phyloP scores from a whole-genome alignment of 495 filamentous ascomycete genomes.

The Podospora appendiculata region DNA sequence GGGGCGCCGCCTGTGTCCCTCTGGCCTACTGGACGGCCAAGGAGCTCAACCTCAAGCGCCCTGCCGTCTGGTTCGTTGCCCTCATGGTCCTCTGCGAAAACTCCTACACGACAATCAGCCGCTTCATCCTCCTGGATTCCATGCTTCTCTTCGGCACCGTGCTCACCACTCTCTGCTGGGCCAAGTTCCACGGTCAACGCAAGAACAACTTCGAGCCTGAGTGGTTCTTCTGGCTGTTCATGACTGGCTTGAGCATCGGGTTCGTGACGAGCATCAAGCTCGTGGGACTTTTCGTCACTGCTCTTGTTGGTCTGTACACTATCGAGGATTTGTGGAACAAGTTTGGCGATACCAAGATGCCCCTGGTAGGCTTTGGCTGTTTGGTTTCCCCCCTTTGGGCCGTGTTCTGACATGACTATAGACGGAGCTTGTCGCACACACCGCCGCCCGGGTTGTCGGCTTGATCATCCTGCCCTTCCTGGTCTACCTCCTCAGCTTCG shows the following conservation, averaged over 20 bases:
- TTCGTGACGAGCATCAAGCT: slow-evolving; percentile 98
- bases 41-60: slow-evolving; percentile 76
- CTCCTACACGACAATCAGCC: slow-evolving; percentile 95
- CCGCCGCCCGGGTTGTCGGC: slow-evolving; percentile 73
- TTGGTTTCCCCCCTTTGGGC: background rate
- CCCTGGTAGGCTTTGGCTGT: slow-evolving; percentile 46
- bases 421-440: slow-evolving; percentile 66
- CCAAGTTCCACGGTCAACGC: slow-evolving; percentile 84
- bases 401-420: slow-evolving; percentile 16
- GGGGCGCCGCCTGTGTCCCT: slow-evolving; percentile 87
- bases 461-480: slow-evolving; percentile 79
- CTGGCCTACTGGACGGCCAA: slow-evolving; percentile 91
- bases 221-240: slow-evolving; percentile 87
- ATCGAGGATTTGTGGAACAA: slow-evolving; percentile 97
- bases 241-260: slow-evolving; percentile 89
- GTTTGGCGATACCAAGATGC: slow-evolving; percentile 90
- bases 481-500: slow-evolving; percentile 94
- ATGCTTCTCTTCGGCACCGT: slow-evolving; percentile 99
- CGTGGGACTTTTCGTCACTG: slow-evolving; percentile 91
- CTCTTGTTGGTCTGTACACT: slow-evolving; percentile 90
- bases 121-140: slow-evolving; percentile 94
- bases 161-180: slow-evolving; percentile 92
- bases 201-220: slow-evolving; percentile 74
- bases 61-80: slow-evolving; percentile 89
- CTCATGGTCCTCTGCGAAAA: slow-evolving; percentile 98